Base-by-base conservation (phyloP, 345 rosid species). In the Citrus australasica region DNA sequence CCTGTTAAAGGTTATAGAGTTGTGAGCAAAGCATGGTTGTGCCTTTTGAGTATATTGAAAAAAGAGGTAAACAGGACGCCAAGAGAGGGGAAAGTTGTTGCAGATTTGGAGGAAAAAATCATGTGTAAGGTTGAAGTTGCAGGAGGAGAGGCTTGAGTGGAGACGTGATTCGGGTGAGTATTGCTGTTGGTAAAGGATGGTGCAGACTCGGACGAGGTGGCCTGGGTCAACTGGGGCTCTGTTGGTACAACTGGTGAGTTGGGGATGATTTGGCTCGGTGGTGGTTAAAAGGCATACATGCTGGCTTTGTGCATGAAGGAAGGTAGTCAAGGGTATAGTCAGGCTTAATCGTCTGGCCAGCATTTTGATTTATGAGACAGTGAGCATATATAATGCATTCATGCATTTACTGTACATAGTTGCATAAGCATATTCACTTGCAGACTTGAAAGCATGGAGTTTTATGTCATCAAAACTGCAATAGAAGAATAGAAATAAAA, bases 51-150 rank as follows among this genome's bases (percentile, higher is more conserved):
- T 86, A 88, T 88, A 95, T 32, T 76, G 90, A 79, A 85, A 92
- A 80, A 95, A 92, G 24, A 93, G 92, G 83, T 90, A 83, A 55
- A 92, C 87, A 32, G 98, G 98, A 25, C 94, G 93, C 98, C 97
- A 93, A 0, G 95, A 93, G 84, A 78, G 86, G 55, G 90, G 93
- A 82, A 93, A 93, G 24, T 82, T 86, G 89, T 92, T 90, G 92
- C 94, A 93, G 83, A 92, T 94, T 80, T 87, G 98, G 82, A 95
- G 93, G 86, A 92, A 95, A 84, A 95, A 87, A 38, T 95, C 98
- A 35, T 86, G 90, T 27, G 84, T 90, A 71, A 89, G 81, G 66
- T 81, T 76, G 81, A 78, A 79, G 30, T 66, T 32, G 38, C 73
- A 73, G 74, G 91, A 84, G 61, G 90, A 83, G 74, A 95, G 95